phyloP scores from a whole-genome alignment of 306 rosid species.

The Malus sieversii region DNA sequence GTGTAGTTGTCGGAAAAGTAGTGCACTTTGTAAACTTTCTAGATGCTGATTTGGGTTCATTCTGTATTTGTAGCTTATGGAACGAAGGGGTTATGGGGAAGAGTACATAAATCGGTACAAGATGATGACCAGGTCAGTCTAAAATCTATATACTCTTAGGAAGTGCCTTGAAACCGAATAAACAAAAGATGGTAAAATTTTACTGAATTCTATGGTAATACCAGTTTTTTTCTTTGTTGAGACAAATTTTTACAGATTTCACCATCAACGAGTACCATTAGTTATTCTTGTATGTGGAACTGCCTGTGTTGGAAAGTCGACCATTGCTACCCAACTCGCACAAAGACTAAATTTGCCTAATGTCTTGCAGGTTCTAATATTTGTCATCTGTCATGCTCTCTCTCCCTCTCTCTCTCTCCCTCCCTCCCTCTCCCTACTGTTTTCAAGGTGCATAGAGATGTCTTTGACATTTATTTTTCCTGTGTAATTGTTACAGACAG shows the following conservation, averaged over 20 bases:
- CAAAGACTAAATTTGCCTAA: constrained; percentile 94
- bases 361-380: constrained; percentile 65
- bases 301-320: constrained; percentile 96
- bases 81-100: constrained; percentile 77
- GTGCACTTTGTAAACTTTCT: not conserved
- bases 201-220: not conserved
- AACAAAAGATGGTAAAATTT: not conserved
- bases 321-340: constrained; percentile 94
- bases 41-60: constrained; percentile 8
- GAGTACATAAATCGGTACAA: constrained; percentile 81
- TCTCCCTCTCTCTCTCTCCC: not conserved
- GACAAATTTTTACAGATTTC: constrained; percentile 50
- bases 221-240: constrained; percentile 5
- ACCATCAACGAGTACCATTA: constrained; percentile 91
- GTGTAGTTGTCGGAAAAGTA: not conserved
- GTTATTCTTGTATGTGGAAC: constrained; percentile 98
- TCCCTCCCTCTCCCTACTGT: not conserved
- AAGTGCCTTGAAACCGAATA: not conserved
- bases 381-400: not conserved
- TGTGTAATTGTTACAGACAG: constrained; percentile 60
- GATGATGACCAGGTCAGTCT: constrained; percentile 84
- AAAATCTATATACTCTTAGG: not conserved
- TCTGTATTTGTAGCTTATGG: constrained; percentile 73
- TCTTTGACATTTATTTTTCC: constrained; percentile 18
- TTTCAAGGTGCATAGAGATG: constrained; percentile 9